Percentiles rank a stretch among this genome's conserved stretches.
phyloP scores from a whole-genome alignment of 768 basidiomycete species.

The Sarcomyxa edulis region DNA sequence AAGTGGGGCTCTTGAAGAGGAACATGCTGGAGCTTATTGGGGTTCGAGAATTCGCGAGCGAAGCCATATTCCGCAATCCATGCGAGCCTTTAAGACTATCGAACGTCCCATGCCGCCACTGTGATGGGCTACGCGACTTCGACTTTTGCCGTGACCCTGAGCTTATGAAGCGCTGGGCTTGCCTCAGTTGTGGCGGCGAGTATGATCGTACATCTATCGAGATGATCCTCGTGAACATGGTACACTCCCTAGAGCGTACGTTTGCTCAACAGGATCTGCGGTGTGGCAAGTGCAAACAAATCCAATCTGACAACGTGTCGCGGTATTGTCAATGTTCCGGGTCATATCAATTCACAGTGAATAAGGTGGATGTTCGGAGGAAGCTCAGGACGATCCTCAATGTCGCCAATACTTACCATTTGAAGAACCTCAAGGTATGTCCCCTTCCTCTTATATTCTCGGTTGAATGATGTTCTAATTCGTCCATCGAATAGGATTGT shows the following conservation, averaged over 20 bases:
- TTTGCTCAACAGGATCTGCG: slow-evolving; percentile 88
- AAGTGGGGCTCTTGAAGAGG: slow-evolving; percentile 84
- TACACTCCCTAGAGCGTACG: slow-evolving; percentile 61
- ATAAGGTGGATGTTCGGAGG: slow-evolving; percentile 65
- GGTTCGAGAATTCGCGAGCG: slow-evolving; percentile 79
- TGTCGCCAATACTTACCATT: slow-evolving; percentile 69
- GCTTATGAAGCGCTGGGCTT: slow-evolving; percentile 73
- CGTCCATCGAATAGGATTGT: slow-evolving; percentile 31
- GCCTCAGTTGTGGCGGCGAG: slow-evolving; percentile 71
- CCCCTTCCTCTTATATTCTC: not conserved
- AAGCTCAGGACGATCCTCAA: slow-evolving; percentile 80
- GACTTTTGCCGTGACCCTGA: slow-evolving; percentile 94
- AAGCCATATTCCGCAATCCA: slow-evolving; percentile 86
- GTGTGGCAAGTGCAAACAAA: slow-evolving; percentile 86
- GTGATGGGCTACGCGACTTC: slow-evolving; percentile 82
- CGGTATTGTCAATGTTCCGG: slow-evolving; percentile 88
- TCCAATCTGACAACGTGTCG: slow-evolving; percentile 85
- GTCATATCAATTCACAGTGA: slow-evolving; percentile 66
- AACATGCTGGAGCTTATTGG: slow-evolving; percentile 86
- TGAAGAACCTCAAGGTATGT: slow-evolving; percentile 62
- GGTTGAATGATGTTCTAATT: slow-evolving; percentile 3
- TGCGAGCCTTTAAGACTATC: slow-evolving; percentile 82
- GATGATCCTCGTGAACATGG: slow-evolving; percentile 74
- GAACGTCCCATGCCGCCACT: slow-evolving; percentile 85
- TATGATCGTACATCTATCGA: slow-evolving; percentile 90